Evolutionary conservation across 306 rosid species (phyloP).

Genomic region (Lithocarpus polystachyus): DNA sequence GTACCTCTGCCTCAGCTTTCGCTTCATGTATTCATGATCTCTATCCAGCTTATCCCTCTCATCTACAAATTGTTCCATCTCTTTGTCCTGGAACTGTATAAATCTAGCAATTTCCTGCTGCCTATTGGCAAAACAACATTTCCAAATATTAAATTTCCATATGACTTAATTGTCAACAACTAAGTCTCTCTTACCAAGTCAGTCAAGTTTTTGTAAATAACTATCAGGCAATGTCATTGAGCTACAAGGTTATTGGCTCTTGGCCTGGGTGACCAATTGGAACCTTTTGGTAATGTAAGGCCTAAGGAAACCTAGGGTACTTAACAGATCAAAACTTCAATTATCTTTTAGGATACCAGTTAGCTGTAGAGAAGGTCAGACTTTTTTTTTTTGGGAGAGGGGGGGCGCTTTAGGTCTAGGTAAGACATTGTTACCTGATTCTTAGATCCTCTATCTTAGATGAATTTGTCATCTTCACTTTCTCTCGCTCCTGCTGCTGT

Average conservation of each 20-base stretch:
- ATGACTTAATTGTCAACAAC: background rate
- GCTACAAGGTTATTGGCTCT: no score
- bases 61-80: conserved; percentile 23
- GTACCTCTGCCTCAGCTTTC: conserved; percentile 31
- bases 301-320: no score
- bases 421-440: conserved; percentile 17
- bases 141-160: background rate
- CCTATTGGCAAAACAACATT: conserved; percentile 17
- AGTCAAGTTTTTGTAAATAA: background rate
- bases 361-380: no score
- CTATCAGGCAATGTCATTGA: no score
- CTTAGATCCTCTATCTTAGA: conserved; percentile 8
- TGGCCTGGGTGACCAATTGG: no score
- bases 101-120: conserved; percentile 21
- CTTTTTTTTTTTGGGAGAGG: no score
- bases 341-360: no score
- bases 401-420: no score
- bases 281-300: no score
- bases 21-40: conserved; percentile 22
- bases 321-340: no score
- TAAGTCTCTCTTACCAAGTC: background rate
- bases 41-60: conserved; percentile 21
- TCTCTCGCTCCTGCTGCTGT: conserved; percentile 20
- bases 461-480: conserved; percentile 2
- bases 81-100: conserved; percentile 13